phyloP scores from a whole-genome alignment of 768 basidiomycete genomes.

The Thelephora aurantiotincta region DNA sequence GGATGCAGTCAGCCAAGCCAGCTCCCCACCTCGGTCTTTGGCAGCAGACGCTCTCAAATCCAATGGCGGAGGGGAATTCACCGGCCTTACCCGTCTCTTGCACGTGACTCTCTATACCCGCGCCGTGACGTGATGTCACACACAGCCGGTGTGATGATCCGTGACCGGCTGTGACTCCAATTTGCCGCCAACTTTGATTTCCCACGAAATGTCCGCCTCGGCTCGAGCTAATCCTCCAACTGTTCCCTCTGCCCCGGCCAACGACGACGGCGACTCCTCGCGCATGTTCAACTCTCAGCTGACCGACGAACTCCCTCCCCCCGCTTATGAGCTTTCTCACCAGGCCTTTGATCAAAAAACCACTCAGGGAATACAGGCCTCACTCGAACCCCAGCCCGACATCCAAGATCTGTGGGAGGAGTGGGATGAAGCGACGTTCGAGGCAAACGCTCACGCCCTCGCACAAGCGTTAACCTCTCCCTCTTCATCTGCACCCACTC shows the following conservation, averaged over 20 bases:
- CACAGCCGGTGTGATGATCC: too few species aligned
- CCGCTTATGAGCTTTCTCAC: constrained; percentile 26
- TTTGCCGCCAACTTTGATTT: too few species aligned
- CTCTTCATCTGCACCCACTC: not conserved
- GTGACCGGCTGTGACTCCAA: too few species aligned
- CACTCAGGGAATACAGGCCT: constrained; percentile 25
- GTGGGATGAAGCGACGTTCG: constrained; percentile 30
- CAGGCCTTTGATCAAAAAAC: constrained; percentile 39
- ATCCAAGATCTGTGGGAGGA: constrained; percentile 34
- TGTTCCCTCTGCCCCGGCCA: not conserved
- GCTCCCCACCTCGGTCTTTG: too few species aligned
- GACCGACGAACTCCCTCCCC: constrained; percentile 19
- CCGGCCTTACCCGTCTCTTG: too few species aligned
- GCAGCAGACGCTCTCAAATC: too few species aligned
- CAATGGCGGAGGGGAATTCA: too few species aligned
- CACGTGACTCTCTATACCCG: too few species aligned
- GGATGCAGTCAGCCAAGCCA: too few species aligned
- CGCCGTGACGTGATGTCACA: too few species aligned
- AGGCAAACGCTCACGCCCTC: constrained; percentile 7
- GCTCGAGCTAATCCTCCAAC: not conserved
- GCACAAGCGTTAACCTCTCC: not conserved
- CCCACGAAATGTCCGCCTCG: too few species aligned
- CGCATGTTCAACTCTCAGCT: constrained; percentile 5
- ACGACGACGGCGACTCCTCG: constrained; percentile 3
- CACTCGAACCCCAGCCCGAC: constrained; percentile 14